Percentiles rank a stretch among this genome's conserved stretches.
phyloP scores from a whole-genome alignment of 1,284 basidiomycete species.

The Schizophyllum amplum region DNA sequence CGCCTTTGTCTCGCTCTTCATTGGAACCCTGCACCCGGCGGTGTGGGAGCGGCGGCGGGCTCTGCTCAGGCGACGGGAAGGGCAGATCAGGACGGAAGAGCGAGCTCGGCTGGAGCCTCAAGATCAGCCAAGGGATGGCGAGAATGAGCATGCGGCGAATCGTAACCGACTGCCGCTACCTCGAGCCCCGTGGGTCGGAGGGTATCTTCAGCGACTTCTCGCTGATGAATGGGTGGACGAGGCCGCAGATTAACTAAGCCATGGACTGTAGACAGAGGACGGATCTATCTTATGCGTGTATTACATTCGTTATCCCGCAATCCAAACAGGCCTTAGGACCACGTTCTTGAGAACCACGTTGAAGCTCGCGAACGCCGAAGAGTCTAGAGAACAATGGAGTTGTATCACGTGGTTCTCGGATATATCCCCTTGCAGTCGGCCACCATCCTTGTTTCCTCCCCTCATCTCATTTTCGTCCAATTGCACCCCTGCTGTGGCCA shows the following conservation, averaged over 20 bases:
- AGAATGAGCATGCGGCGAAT: conserved; percentile 20
- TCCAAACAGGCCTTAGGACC: background rate
- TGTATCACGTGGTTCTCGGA: background rate
- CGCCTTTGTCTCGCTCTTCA: conserved; percentile 50
- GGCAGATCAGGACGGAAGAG: conserved; percentile 58
- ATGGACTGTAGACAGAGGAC: conserved; percentile 5
- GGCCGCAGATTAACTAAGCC: conserved; percentile 30
- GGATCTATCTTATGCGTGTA: background rate
- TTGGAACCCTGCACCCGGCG: conserved; percentile 64
- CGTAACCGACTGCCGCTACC: conserved; percentile 24
- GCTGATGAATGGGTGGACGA: conserved; percentile 68
- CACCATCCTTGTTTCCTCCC: background rate
- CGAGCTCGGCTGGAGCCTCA: conserved; percentile 31
- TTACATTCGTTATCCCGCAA: background rate
- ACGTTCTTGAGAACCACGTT: background rate
- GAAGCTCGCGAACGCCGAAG: background rate
- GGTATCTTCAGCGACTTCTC: conserved; percentile 58
- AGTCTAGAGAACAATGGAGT: background rate
- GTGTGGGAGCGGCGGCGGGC: conserved; percentile 64
- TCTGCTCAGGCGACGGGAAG: conserved; percentile 56
- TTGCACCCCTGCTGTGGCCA: conserved; percentile 4
- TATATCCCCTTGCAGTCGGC: background rate
- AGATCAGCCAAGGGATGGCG: conserved; percentile 21
- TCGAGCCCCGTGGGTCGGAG: conserved; percentile 53
- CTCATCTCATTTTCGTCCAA: conserved; percentile 2